These are phyloP conservation scores for Phytophthora pluvialis DNA, from an alignment of 352 stramenopile species.

Conservation along the genomic window DNA sequence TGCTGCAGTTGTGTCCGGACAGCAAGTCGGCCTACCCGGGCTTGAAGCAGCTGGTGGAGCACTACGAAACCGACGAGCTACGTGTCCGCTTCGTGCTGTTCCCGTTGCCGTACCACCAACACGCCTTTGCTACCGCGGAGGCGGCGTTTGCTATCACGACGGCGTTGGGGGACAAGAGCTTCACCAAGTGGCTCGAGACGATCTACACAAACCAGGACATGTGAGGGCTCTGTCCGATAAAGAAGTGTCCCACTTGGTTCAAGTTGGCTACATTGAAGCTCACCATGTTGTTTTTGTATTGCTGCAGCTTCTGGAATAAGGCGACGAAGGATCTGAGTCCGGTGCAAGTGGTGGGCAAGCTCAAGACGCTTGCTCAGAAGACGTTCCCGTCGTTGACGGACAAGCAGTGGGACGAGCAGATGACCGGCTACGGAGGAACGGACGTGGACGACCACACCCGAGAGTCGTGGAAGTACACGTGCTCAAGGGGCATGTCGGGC, in stretches of 20 bases:
- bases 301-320: conserved; percentile 78
- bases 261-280: neutral
- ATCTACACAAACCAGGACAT: conserved; percentile 83
- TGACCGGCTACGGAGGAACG: conserved; percentile 80
- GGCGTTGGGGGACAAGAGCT: conserved; percentile 58
- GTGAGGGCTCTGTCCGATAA: conserved; percentile 31
- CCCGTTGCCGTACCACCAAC: conserved; percentile 79
- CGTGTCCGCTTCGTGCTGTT: conserved; percentile 80
- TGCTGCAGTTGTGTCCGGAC: conserved; percentile 71
- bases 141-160: conserved; percentile 69
- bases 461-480: conserved; percentile 85
- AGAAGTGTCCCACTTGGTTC: neutral
- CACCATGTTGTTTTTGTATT: neutral
- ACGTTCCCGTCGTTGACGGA: conserved; percentile 72
- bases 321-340: conserved; percentile 76
- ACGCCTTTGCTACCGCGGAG: conserved; percentile 73
- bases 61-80: conserved; percentile 67
- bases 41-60: conserved; percentile 58
- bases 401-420: conserved; percentile 69
- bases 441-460: conserved; percentile 63
- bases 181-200: conserved; percentile 78
- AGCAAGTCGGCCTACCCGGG: conserved; percentile 75
- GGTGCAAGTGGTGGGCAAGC: conserved; percentile 68
- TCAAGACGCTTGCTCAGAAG: conserved; percentile 63
- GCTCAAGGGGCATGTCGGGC: conserved; percentile 71